Evolutionary conservation across 768 basidiomycete species (phyloP), one percentile per base, ranked within the genome.

Genomic region (Macrolepiota albuminosa): DNA sequence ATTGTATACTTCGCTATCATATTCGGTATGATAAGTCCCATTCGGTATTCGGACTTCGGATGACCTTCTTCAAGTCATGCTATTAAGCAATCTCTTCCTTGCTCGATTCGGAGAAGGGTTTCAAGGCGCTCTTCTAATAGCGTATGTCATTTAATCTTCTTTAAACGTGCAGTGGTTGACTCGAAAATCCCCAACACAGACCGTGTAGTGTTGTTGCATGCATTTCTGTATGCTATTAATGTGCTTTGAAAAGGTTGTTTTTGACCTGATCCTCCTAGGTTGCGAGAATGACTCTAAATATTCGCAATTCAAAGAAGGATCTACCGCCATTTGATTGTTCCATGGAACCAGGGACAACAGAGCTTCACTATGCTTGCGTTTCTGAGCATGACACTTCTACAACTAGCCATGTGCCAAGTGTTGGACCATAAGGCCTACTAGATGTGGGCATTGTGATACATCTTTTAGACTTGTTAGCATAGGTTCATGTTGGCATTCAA

Each of bases 41-140:
- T 31, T 31, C 7, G 6, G 6, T 7, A 21, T 18, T 13, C 11
- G 6, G 6, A 31, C 1, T 43, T 11, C 2, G 13, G 3, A 3
- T 42, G 21, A 43, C 40, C 40, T 0, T 14, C 21, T 42, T n/a
- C 11, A 54, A 54, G 54, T 54, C 13, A 54, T 54, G 54, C 54
- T 54, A 6, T n/a, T 54, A 29, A 4, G 11, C n/a, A 54, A 54
- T 43, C 40, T 54, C 40, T 54, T 54, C 42, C 10, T 54, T 21
- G 54, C 54, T 43, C 54, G 54, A 21, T 54, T 54, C 3, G 54
- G 54, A 40, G 7, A 43, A 54, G 54, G 54, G 21, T 54, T 54
- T 21, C 54, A 54, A 54, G 54, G 54, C 33, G 54, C 54, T 6
- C 54, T 42, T 51, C 29, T 29, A 0, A 56, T 49, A 36, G 59